These are phyloP conservation scores for Pisolithus sp. DNA, from an alignment of 768 basidiomycete species.

Conservation along the genomic window DNA sequence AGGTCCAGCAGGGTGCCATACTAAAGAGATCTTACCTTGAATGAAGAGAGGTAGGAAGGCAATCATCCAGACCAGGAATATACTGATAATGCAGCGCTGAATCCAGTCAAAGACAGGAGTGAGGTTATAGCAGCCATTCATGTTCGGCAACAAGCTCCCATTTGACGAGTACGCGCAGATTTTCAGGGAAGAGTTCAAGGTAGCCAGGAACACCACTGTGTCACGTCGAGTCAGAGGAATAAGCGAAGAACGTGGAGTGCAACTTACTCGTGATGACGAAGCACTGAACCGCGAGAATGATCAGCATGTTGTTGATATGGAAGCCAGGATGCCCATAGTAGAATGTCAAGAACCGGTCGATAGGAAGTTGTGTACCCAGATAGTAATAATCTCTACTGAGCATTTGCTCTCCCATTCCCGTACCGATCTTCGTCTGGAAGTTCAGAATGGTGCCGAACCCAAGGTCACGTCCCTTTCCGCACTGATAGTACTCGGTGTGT, in stretches of 20 bases:
- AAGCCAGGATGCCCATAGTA: conserved; percentile 99
- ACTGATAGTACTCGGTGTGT: conserved; percentile 99
- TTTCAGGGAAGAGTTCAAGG: conserved; percentile 72
- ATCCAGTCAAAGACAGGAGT: conserved; percentile 95
- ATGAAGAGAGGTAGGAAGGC: conserved; percentile 92
- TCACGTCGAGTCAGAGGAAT: conserved; percentile 10
- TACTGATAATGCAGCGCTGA: conserved; percentile 91
- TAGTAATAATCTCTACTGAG: conserved; percentile 99
- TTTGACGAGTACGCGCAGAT: conserved; percentile 74
- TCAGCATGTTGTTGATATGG: conserved; percentile 99
- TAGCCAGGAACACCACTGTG: conserved; percentile 87
- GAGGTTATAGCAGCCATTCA: conserved; percentile 91
- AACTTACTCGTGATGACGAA: conserved; percentile 86
- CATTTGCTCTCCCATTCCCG: conserved; percentile 99
- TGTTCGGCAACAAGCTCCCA: conserved; percentile 70
- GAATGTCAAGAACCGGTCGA: conserved; percentile 98
- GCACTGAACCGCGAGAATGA: conserved; percentile 93
- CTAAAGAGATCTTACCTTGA: conserved; percentile 55
- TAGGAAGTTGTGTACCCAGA: conserved; percentile 92
- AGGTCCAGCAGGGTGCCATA: conserved; percentile 11
- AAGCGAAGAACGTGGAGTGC: background rate
- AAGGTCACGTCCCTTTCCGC: conserved; percentile 96
- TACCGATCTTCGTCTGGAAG: conserved; percentile 99
- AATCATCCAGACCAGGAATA: conserved; percentile 98
- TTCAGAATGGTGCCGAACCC: conserved; percentile 99